phyloP scores from a whole-genome alignment of 2,329 filamentous ascomycete genomes.

The Alternaria ethzedia region DNA sequence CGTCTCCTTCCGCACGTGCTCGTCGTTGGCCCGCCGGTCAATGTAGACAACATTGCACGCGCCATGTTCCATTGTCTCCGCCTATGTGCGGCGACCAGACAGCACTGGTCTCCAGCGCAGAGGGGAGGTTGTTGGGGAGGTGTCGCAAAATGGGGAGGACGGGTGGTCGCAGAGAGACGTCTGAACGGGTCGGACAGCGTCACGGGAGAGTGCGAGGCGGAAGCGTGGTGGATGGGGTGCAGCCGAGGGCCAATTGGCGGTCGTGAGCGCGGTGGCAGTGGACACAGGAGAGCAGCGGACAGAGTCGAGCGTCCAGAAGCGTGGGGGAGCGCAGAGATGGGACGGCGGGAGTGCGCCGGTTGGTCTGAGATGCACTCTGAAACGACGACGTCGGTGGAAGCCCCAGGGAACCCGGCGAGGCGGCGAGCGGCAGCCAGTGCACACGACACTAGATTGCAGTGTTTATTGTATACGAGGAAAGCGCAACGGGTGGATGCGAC shows the following conservation, averaged over 20 bases:
- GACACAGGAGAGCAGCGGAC: slow-evolving; percentile 15
- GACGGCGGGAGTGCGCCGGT: slow-evolving; percentile 24
- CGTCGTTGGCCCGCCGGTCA: slow-evolving; percentile 51
- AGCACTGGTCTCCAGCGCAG: slow-evolving; percentile 40
- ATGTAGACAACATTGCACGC: slow-evolving; percentile 54
- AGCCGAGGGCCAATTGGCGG: slow-evolving; percentile 23
- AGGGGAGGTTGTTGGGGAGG: slow-evolving; percentile 27
- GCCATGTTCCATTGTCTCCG: slow-evolving; percentile 52
- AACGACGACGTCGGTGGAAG: slow-evolving; percentile 36
- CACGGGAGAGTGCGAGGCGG: slow-evolving; percentile 1
- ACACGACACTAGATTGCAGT: slow-evolving; percentile 1
- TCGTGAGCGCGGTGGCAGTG: slow-evolving; percentile 5
- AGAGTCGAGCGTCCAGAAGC: slow-evolving; percentile 17
- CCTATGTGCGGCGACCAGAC: slow-evolving; percentile 40
- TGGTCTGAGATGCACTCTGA: slow-evolving; percentile 40
- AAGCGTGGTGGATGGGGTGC: slow-evolving; percentile 11
- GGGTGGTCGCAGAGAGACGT: slow-evolving; percentile 12
- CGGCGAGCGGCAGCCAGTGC: slow-evolving; percentile 4
- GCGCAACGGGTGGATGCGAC: slow-evolving; percentile 15
- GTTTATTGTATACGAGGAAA: slow-evolving; percentile 14
- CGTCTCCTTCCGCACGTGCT: slow-evolving; percentile 47
- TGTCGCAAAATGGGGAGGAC: slow-evolving; percentile 28
- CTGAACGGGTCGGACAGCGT: slow-evolving; percentile 9
- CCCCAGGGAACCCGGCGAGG: slow-evolving; percentile 18
- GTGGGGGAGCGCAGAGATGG: slow-evolving; percentile 24